Percentiles rank a stretch among this genome's conserved stretches.
These are phyloP conservation scores for Bolboschoenus planiculmis DNA, from an alignment of 176 grass and related monocot genomes.

Conservation along the genomic window DNA sequence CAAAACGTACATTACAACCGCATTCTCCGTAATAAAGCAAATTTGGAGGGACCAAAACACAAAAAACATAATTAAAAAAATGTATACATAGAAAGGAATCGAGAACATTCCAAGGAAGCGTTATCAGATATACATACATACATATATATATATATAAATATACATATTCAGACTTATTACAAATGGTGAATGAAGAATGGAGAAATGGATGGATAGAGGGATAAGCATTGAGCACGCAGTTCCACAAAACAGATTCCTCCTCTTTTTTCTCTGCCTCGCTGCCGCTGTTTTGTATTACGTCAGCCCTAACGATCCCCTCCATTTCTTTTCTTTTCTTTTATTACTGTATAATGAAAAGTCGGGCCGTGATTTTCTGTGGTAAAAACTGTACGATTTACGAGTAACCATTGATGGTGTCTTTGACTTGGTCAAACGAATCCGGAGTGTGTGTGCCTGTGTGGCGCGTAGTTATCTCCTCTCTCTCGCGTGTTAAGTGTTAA, in stretches of 20 bases:
- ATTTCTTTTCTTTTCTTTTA: too few relatives aligned
- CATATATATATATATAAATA: too few relatives aligned
- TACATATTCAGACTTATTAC: not conserved
- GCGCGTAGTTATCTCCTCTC: too few relatives aligned
- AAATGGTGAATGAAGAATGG: not conserved
- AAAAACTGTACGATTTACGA: too few relatives aligned
- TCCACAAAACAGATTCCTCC: not conserved
- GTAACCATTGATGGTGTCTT: too few relatives aligned
- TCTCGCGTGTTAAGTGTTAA: not conserved
- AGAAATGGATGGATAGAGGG: not conserved
- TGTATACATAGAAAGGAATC: not conserved
- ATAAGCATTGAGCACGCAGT: constrained; percentile 3
- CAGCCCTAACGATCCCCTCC: constrained; percentile 5
- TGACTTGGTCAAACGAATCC: constrained; percentile 1
- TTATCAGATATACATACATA: too few relatives aligned
- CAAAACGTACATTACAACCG: not conserved
- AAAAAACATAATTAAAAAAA: too few relatives aligned
- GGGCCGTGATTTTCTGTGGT: not conserved
- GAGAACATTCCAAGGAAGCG: not conserved
- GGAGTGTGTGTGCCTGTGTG: not conserved
- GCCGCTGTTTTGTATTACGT: too few relatives aligned
- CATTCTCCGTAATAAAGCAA: not conserved
- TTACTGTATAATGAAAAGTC: not conserved
- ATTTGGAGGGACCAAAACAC: not conserved
- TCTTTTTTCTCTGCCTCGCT: too few relatives aligned